Evolutionary conservation across 2,329 filamentous ascomycete species (phyloP), one percentile per base, ranked within the genome.

Genomic region (Tolypocladium sp.): DNA sequence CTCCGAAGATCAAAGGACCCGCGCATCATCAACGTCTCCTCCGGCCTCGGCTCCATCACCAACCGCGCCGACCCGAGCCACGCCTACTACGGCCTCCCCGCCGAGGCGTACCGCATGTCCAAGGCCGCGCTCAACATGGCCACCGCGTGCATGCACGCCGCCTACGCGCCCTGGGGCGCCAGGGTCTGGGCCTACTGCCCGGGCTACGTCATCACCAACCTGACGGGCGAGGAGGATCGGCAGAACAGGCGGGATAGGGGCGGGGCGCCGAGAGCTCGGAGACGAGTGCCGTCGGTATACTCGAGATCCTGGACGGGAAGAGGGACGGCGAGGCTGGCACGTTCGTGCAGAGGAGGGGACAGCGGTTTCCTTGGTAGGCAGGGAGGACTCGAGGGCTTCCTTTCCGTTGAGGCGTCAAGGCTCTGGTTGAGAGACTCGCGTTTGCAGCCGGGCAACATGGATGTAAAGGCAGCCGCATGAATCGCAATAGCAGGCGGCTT

Each of bases 81-180:
- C 37, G 9, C 5, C 4, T 55, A 33, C 17, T 61, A 59, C 35
- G 4, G 15, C 38, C 1, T 56, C 5, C n/a, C 38, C 3, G 35
- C 40, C 13, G 30, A 49, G 2, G 57, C 64, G 6, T 74, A 74
- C 59, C 69, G 72, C 30, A 69, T 71, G 61, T 71, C 69, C 64
- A 75, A 75, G 64, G 63, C 72, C 0, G 73, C 72, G 0, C 52
- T 75, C n/a, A 73, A 75, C 62, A 72, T 75, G 73, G 42, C 72
- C 4, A 63, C 71, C 0, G 68, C 65, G 22, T 69, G 69, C 55
- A 65, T 71, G 60, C 57, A 64, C 49, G 60, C 65, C 42, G 61
- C 67, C 30, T 70, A 62, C 53, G 63, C 59, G 25, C 65, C 68
- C 6, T 70, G 68, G 68, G 59, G 57, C 37, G 71, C 69, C 40